Base-by-base conservation (phyloP, 1,284 basidiomycete species). In the Amylostereum areolatum region DNA sequence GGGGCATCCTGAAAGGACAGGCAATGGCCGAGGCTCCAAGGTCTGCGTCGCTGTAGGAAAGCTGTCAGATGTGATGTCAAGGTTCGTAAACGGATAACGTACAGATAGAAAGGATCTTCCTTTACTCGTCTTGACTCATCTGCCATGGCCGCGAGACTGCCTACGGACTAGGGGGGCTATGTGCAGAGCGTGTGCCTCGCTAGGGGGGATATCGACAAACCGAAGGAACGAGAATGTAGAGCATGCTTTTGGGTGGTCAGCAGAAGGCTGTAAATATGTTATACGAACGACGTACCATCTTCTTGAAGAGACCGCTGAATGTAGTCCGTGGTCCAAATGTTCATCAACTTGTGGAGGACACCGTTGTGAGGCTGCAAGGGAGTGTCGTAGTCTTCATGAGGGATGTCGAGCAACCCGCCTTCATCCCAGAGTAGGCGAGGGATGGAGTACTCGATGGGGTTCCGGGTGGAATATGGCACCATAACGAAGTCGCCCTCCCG, bases 271-370 rank as follows among this genome's bases (percentile, higher is more conserved):
- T 18, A 25, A 18, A 28, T 3, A 45, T 3, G 5, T 28, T 30
- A 27, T 25, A 2, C n/a, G 29, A 43, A 25, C 27, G 8, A 64
- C 78, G 57, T 59, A 89, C 89, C 68, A 56, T 80, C 73, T 47
- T 83, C 70, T 45, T 81, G 74, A 32, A 89, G 62, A n/a, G 90
- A 91, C 40, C 70, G 71, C 56, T 86, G 73, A 43, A 97, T 83
- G 77, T 88, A 82, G 53, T 90, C 86, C 0, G 85, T 77, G 0
- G 83, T 79, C 96, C 97, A 99, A 51, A 99, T 95, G 63, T 89
- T 95, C 72, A 95, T 82, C 54, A 96, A 69, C 54, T 83, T 87
- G 51, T 75, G 70, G 46, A 94, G 63, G 50, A 82, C 79, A 49
- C 80, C 73, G 25, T 75, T 81, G 52, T 85, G 81, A 29, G 77